A percentile compares a stretch with the other conserved stretches of the same genome.
Conservation (phyloP, 345 rosid species). For the Syzygium jambos region DNA sequence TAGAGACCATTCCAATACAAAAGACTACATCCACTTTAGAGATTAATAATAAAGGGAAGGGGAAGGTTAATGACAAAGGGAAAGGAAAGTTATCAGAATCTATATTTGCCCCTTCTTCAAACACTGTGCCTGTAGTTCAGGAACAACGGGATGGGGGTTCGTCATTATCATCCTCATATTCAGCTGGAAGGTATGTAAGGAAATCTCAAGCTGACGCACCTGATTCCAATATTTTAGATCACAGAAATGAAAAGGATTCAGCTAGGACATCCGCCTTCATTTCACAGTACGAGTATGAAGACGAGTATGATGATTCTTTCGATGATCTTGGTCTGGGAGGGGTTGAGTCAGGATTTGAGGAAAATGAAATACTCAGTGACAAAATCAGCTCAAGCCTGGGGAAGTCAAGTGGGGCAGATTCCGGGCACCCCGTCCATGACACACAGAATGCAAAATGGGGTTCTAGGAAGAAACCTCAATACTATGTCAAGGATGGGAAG, state of each 20-base stretch:
- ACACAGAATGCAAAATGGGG: conserved; percentile 60
- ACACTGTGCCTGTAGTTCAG: not conserved
- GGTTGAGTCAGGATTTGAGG: conserved; percentile 62
- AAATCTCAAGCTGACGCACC: conserved; percentile 52
- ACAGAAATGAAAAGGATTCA: conserved; percentile 33
- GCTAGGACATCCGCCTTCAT: conserved; percentile 43
- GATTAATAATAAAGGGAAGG: conserved; percentile 3
- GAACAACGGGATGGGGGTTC: conserved; percentile 23
- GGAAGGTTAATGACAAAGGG: conserved; percentile 44
- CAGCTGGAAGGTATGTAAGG: conserved; percentile 68
- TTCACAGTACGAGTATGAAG: conserved; percentile 84
- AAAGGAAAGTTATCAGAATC: conserved; percentile 64
- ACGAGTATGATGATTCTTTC: conserved; percentile 95
- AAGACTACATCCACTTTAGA: conserved; percentile 30
- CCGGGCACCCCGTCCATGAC: conserved; percentile 16
- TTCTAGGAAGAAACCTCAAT: conserved; percentile 69
- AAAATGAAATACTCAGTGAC: conserved; percentile 42
- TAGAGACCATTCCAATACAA: conserved; percentile 47
- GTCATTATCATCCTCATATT: conserved; percentile 40
- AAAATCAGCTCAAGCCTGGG: conserved; percentile 21
- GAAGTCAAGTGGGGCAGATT: conserved; percentile 22
- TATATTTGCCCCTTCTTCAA: not conserved
- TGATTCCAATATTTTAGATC: conserved; percentile 35
- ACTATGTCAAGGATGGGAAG: conserved; percentile 87
- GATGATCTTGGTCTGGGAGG: conserved; percentile 84